Conservation (phyloP, 768 basidiomycete genomes). For the Termitomyces sp. region DNA sequence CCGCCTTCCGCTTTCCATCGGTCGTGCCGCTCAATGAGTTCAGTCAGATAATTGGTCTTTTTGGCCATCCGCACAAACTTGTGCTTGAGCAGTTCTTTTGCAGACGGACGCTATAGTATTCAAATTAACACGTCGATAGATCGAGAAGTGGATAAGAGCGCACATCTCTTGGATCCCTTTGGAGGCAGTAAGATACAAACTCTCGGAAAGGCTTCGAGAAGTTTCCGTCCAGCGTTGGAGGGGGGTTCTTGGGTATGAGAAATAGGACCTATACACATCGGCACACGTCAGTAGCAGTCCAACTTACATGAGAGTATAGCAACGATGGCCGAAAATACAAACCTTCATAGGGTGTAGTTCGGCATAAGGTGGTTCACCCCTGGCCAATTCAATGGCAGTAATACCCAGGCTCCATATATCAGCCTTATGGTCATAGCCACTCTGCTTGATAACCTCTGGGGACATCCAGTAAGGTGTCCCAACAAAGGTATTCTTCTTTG, state of each 20-base stretch:
- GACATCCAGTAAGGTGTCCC: conserved; percentile 99
- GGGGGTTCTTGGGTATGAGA: conserved; percentile 96
- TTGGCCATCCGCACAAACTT: conserved; percentile 94
- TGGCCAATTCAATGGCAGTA: conserved; percentile 95
- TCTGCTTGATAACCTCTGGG: conserved; percentile 99
- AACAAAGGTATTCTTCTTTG: conserved; percentile 98
- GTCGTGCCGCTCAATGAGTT: conserved; percentile 92
- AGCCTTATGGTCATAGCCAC: conserved; percentile 97
- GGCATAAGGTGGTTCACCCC: conserved; percentile 97
- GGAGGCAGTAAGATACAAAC: conserved; percentile 89
- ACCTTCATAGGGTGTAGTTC: conserved; percentile 99
- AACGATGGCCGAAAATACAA: conserved; percentile 10
- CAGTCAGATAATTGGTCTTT: conserved; percentile 91
- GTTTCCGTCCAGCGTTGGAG: conserved; percentile 82
- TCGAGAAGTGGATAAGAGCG: conserved; percentile 19
- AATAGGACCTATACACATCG: conserved; percentile 70
- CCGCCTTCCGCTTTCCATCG: conserved; percentile 92
- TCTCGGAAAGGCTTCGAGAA: conserved; percentile 94
- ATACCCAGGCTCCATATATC: conserved; percentile 99
- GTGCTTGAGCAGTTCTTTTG: conserved; percentile 93
- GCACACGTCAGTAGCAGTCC: not conserved
- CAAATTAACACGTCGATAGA: conserved; percentile 9
- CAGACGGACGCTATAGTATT: conserved; percentile 75
- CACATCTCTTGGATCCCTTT: conserved; percentile 90
- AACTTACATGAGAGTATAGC: not conserved